Percentiles rank a stretch among this genome's conserved stretches.
Evolutionary conservation across 805 yeast genomes (phyloP).

Genomic region (Schizosaccharomyces cryophilus): DNA sequence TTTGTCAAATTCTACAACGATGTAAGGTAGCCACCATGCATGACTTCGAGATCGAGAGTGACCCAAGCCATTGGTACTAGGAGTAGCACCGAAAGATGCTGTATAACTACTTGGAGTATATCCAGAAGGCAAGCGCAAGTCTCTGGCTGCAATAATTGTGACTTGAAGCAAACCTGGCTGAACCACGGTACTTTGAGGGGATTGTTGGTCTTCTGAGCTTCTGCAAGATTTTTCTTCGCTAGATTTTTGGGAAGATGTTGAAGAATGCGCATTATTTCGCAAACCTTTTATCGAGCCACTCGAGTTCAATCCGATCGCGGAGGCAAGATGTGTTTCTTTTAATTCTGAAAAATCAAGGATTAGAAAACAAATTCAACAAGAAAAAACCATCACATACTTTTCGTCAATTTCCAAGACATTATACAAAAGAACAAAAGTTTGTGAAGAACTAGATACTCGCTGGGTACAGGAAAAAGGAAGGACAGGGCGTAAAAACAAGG

Average conservation of each 20-base stretch:
- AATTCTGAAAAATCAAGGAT: conserved; percentile 11
- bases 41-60: not conserved
- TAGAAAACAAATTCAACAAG: not conserved
- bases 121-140: conserved; percentile 34
- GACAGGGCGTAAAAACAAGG: too few species aligned
- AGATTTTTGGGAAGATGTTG: not conserved
- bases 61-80: not conserved
- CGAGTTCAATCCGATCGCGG: conserved; percentile 6
- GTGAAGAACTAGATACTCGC: too few species aligned
- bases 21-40: conserved; percentile 39
- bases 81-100: not conserved
- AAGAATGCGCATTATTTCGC: not conserved
- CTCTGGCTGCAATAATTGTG: conserved; percentile 46
- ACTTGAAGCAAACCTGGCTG: conserved; percentile 56
- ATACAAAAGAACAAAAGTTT: not conserved
- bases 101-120: conserved; percentile 4
- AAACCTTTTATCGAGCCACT: not conserved
- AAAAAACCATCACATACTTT: conserved; percentile 13
- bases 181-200: conserved; percentile 9
- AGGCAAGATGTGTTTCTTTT: conserved; percentile 18
- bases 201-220: conserved; percentile 5
- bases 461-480: too few species aligned
- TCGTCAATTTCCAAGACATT: conserved; percentile 23
- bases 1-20: conserved; percentile 85
- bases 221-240: conserved; percentile 3